phyloP scores from a whole-genome alignment of 495 filamentous ascomycete genomes.

The Penicillium mononematosum region DNA sequence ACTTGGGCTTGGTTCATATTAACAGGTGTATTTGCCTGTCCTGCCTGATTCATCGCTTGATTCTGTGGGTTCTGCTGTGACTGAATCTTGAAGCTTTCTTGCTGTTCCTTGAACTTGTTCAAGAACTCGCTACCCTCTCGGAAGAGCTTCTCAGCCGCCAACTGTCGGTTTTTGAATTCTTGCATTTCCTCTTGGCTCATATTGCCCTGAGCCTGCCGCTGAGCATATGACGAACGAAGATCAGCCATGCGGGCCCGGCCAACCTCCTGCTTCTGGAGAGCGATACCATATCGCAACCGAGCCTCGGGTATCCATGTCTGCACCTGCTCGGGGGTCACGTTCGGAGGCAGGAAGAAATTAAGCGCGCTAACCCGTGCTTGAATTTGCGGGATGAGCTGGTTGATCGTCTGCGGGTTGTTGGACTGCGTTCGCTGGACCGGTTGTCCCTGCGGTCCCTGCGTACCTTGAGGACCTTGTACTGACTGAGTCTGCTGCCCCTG shows the following conservation, averaged over 20 bases:
- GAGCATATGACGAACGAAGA: slow-evolving; percentile 37
- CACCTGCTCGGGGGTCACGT: slow-evolving; percentile 46
- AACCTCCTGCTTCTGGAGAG: slow-evolving; percentile 53
- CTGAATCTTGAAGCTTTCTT: slow-evolving; percentile 46
- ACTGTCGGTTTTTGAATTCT: slow-evolving; percentile 43
- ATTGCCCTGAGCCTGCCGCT: slow-evolving; percentile 39
- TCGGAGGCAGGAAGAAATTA: slow-evolving; percentile 48
- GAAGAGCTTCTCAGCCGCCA: slow-evolving; percentile 46
- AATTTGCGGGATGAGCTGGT: slow-evolving; percentile 44
- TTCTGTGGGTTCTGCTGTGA: slow-evolving; percentile 38
- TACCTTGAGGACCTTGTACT: slow-evolving; percentile 4
- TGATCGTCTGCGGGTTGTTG: slow-evolving; percentile 42
- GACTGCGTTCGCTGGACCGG: slow-evolving; percentile 38
- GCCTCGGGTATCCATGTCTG: slow-evolving; percentile 52
- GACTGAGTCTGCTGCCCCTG: slow-evolving; percentile 38
- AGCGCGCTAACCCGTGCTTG: slow-evolving; percentile 47
- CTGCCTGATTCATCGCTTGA: slow-evolving; percentile 26
- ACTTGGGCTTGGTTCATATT: slow-evolving; percentile 18
- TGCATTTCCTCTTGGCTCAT: slow-evolving; percentile 46
- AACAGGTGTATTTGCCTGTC: slow-evolving; percentile 11
- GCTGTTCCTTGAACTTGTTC: slow-evolving; percentile 49
- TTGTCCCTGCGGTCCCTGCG: slow-evolving; percentile 18
- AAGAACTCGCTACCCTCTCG: slow-evolving; percentile 48
- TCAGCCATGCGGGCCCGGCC: slow-evolving; percentile 41
- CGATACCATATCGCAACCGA: slow-evolving; percentile 51